Percentiles rank a stretch among this genome's conserved stretches.
Conservation (phyloP, 345 rosid genomes). For the Stellera chamaejasme region DNA sequence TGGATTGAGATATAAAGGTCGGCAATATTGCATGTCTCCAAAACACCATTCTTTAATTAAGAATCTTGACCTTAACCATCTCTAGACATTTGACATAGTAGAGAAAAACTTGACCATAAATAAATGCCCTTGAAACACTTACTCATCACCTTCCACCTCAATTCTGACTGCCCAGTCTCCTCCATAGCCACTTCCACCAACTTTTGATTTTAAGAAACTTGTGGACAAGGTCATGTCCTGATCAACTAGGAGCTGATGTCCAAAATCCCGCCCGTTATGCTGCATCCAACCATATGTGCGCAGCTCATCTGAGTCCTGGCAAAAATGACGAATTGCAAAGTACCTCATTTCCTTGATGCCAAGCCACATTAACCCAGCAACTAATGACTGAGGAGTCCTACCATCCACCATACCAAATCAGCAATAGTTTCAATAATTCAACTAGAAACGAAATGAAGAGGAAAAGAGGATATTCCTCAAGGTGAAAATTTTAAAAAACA, state of each 20-base stretch:
- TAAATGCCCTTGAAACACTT: constrained; percentile 2
- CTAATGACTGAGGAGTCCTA: constrained; percentile 70
- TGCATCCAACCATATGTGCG: constrained; percentile 73
- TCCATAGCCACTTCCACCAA: constrained; percentile 74
- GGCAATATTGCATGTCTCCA: too few relatives aligned
- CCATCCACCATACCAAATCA: constrained; percentile 17
- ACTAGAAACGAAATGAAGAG: background rate
- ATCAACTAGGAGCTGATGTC: constrained; percentile 63
- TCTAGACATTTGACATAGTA: too few relatives aligned
- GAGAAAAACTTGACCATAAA: too few relatives aligned
- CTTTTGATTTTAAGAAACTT: constrained; percentile 72
- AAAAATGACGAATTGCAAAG: constrained; percentile 53
- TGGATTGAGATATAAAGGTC: too few relatives aligned
- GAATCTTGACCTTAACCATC: too few relatives aligned
- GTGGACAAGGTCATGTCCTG: constrained; percentile 59
- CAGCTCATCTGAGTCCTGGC: constrained; percentile 67
- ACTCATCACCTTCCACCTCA: constrained; percentile 43
- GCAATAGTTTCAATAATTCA: background rate
- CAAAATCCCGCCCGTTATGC: constrained; percentile 89
- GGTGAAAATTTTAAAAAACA: constrained; percentile 4
- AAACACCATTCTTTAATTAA: too few relatives aligned
- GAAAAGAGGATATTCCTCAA: background rate
- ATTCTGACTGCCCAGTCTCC: constrained; percentile 91
- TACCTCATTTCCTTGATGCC: constrained; percentile 64
- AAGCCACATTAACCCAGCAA: constrained; percentile 95